phyloP scores from a whole-genome alignment of 164 flowering plant genomes.

The Stephania yunnanensis region DNA sequence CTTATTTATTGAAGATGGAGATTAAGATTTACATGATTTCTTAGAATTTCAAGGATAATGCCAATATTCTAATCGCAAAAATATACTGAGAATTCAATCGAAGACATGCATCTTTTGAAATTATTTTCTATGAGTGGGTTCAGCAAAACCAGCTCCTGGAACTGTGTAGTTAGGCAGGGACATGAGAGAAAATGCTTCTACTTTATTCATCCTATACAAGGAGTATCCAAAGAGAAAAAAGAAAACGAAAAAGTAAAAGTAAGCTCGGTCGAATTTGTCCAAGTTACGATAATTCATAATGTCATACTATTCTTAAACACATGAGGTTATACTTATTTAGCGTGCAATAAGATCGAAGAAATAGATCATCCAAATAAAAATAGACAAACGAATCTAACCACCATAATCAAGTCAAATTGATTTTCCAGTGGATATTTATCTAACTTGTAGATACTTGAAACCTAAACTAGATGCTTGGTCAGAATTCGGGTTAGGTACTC shows the following conservation, averaged over 20 bases:
- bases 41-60: neutral
- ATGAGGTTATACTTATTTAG: too few relatives aligned
- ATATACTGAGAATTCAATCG: neutral
- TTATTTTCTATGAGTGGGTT: neutral
- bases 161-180: neutral
- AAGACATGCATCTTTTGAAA: neutral
- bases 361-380: neutral
- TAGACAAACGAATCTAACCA: too few relatives aligned
- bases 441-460: too few relatives aligned
- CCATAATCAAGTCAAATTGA: too few relatives aligned
- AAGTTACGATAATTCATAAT: neutral
- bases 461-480: too few relatives aligned
- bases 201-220: conserved; percentile 9
- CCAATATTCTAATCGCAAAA: neutral
- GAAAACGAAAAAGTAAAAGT: neutral
- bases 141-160: neutral
- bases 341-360: neutral
- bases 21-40: neutral
- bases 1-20: neutral
- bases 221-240: neutral
- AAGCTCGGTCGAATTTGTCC: neutral
- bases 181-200: neutral
- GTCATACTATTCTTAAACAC: neutral
- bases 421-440: too few relatives aligned
- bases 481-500: too few relatives aligned